Percentiles rank a stretch among this genome's conserved stretches.
phyloP scores from a whole-genome alignment of 2,329 filamentous ascomycete species.

The Verticillium klebahnii region DNA sequence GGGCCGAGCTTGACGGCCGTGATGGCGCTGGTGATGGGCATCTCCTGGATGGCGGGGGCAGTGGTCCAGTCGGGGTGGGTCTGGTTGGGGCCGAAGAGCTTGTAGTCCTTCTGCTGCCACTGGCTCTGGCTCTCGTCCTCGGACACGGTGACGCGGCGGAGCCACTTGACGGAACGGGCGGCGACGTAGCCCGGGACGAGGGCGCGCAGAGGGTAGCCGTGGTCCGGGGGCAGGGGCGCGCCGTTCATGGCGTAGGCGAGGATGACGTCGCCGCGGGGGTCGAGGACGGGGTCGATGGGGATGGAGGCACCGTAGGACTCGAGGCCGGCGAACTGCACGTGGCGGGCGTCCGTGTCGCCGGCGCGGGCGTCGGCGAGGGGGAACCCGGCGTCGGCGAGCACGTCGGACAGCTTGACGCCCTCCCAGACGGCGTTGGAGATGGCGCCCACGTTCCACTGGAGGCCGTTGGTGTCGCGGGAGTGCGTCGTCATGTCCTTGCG shows the following conservation, averaged over 20 bases:
- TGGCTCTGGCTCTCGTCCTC: slow-evolving; percentile 62
- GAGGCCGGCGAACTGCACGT: slow-evolving; percentile 54
- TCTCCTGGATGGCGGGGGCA: slow-evolving; percentile 61
- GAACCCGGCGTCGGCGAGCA: slow-evolving; percentile 52
- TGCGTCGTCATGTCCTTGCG: slow-evolving; percentile 53
- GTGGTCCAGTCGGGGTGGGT: slow-evolving; percentile 56
- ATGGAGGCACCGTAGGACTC: slow-evolving; percentile 61
- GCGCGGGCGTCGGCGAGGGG: slow-evolving; percentile 30
- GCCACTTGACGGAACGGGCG: slow-evolving; percentile 65
- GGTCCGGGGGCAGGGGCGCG: slow-evolving; percentile 55
- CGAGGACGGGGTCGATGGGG: slow-evolving; percentile 52
- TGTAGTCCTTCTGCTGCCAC: slow-evolving; percentile 66
- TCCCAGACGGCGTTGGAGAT: slow-evolving; percentile 58
- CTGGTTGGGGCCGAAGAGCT: slow-evolving; percentile 63
- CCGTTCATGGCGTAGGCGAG: slow-evolving; percentile 67
- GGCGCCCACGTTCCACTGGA: slow-evolving; percentile 56
- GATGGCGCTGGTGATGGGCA: slow-evolving; percentile 64
- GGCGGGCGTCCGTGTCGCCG: slow-evolving; percentile 34
- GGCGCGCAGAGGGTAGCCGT: slow-evolving; percentile 60
- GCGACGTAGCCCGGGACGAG: slow-evolving; percentile 63
- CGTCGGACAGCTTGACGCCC: slow-evolving; percentile 49
- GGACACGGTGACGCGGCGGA: slow-evolving; percentile 58
- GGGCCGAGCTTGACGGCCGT: slow-evolving; percentile 43
- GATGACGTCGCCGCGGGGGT: slow-evolving; percentile 59
- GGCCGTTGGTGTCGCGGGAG: slow-evolving; percentile 45